Base-by-base conservation (phyloP, 805 yeast species). In the Saccharomycopsis guyanensis region DNA sequence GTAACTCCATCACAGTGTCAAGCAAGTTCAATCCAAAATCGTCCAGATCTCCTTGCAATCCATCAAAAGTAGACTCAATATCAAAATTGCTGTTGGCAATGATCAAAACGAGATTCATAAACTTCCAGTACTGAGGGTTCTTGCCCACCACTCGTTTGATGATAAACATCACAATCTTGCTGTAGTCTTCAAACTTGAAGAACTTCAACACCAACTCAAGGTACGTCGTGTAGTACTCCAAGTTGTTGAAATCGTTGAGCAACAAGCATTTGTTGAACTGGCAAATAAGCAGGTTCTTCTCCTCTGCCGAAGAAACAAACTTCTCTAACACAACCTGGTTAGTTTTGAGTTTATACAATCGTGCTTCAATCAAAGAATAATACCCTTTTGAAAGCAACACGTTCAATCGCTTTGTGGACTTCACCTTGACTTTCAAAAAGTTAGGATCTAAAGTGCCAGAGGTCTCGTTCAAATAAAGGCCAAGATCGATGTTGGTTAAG, bases 71-170 rank as follows among this genome's bases (percentile, higher is more conserved):
- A n/a, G 29, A 8, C 19, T 37, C 45, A 33, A 45, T 16, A 10
- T 50, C 51, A 38, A 25, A 47, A 24, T 50, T 29, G 22, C 49
- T 41, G 34, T 47, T 50, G 12, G 36, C 33, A 20, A 48, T 42
- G 23, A 51, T 42, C 37, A 49, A 33, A n/a, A 51, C 33, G n/a
- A 51, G 37, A 37, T 43, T 49, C 53, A 51, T 49, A 40, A 40
- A 29, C 25, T 46, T 48, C 50, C 52, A 51, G 34, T 41, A 42
- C 4, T 32, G 19, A 2, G 36, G 20, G n/a, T 48, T 43, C 32
- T 45, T 32, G 32, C 19, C 18, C 22, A 51, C 43, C 4, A 49
- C 16, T 29, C 8, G 15, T 40, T 51, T 33, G 24, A 51, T 12
- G 5, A 51, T 13, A 4, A 8, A 22, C 13, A 47, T n/a, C n/a